Evolutionary conservation across 176 grass and related monocot genomes (phyloP).

Genomic region (Secale cereale): DNA sequence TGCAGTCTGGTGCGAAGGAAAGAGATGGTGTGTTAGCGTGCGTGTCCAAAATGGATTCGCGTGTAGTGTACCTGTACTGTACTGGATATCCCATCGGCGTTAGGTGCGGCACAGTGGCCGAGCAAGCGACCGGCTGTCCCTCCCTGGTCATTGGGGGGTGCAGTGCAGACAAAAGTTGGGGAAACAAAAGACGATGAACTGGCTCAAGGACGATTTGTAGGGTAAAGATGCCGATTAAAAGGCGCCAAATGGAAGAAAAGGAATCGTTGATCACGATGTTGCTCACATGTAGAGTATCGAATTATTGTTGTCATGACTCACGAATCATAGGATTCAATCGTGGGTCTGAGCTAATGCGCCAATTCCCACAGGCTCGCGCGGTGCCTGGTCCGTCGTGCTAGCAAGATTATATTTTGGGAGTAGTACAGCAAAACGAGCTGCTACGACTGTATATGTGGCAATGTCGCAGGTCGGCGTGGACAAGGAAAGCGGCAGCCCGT

Average conservation of each 20-base stretch:
- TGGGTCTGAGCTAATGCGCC: background rate
- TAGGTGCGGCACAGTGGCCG: conserved; percentile 6
- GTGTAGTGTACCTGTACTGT: background rate
- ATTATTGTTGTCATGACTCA: background rate
- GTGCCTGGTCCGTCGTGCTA: background rate
- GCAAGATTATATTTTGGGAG: too few relatives aligned
- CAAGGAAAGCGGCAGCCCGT: background rate
- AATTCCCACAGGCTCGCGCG: background rate
- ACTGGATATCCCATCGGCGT: conserved; percentile 18
- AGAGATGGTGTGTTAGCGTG: background rate
- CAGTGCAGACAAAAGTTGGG: background rate
- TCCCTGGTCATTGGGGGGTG: background rate
- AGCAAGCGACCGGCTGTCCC: background rate
- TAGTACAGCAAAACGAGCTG: background rate
- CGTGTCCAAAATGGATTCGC: background rate
- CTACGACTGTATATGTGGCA: background rate
- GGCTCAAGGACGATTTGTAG: conserved; percentile 8
- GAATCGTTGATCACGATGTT: conserved; percentile 3
- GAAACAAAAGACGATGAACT: conserved; percentile 12
- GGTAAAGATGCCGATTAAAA: background rate
- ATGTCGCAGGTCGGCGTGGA: background rate
- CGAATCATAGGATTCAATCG: background rate
- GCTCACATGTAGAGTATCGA: background rate
- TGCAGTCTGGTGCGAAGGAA: background rate
- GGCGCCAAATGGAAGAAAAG: background rate